These are phyloP conservation scores for Curvularia spicifera DNA, from an alignment of 2,329 filamentous ascomycete genomes.

Conservation along the genomic window DNA sequence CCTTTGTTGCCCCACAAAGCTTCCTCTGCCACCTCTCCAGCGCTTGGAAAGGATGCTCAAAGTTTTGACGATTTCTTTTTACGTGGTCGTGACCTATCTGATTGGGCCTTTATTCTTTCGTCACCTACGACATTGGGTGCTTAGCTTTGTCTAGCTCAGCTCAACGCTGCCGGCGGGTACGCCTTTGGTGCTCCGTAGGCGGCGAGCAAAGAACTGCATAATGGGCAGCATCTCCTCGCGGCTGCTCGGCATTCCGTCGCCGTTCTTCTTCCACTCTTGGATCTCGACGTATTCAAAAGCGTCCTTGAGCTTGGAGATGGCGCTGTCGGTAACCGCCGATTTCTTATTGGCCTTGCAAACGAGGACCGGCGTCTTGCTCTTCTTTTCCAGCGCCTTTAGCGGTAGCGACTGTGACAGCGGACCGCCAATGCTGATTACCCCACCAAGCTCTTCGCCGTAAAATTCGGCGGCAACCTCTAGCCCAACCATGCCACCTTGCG, in stretches of 20 bases:
- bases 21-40: slow-evolving; percentile 11
- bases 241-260: slow-evolving; percentile 82
- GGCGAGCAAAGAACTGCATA: slow-evolving; percentile 80
- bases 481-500: slow-evolving; percentile 64
- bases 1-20: background rate
- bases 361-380: slow-evolving; percentile 68
- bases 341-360: slow-evolving; percentile 62
- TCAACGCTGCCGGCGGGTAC: slow-evolving; percentile 62
- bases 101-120: background rate
- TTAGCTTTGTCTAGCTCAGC: slow-evolving; percentile 40
- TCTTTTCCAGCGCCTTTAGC: slow-evolving; percentile 49
- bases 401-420: slow-evolving; percentile 55
- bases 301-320: slow-evolving; percentile 67
- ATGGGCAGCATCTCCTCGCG: slow-evolving; percentile 87
- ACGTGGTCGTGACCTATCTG: background rate
- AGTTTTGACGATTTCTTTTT: background rate
- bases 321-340: slow-evolving; percentile 66
- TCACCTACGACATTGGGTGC: background rate
- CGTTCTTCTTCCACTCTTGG: slow-evolving; percentile 59
- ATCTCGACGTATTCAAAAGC: slow-evolving; percentile 62
- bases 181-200: slow-evolving; percentile 63
- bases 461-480: slow-evolving; percentile 53
- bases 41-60: slow-evolving; percentile 12
- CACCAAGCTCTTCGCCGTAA: slow-evolving; percentile 56
- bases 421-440: slow-evolving; percentile 69